phyloP scores from a whole-genome alignment of 495 filamentous ascomycete species.

The Aspergillus homomorphus region DNA sequence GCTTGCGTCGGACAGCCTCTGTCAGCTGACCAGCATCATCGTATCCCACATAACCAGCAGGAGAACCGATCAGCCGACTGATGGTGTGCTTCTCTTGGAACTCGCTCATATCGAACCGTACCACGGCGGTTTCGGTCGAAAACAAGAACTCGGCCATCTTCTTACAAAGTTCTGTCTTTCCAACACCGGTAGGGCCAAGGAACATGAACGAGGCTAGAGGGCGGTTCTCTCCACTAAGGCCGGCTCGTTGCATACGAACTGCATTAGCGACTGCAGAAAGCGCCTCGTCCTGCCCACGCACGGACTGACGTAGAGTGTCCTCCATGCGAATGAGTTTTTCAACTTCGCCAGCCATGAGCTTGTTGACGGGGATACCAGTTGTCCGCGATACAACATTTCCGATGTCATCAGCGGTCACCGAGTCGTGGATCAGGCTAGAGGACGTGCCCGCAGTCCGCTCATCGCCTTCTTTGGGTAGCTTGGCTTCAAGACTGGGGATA shows the following conservation, averaged over 20 bases:
- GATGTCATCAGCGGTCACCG: slow-evolving; percentile 91
- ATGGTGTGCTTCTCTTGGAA: slow-evolving; percentile 98
- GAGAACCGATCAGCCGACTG: slow-evolving; percentile 85
- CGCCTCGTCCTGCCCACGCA: slow-evolving; percentile 92
- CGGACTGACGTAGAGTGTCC: slow-evolving; percentile 76
- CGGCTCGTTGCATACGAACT: slow-evolving; percentile 89
- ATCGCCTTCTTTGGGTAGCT: slow-evolving; percentile 71
- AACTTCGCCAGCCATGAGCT: slow-evolving; percentile 86
- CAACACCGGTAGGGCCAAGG: slow-evolving; percentile 92
- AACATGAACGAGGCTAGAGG: slow-evolving; percentile 97
- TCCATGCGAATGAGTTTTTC: slow-evolving; percentile 95
- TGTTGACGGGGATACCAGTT: slow-evolving; percentile 89
- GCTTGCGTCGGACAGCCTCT: slow-evolving; percentile 91
- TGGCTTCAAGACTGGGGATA: slow-evolving; percentile 76
- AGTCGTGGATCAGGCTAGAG: slow-evolving; percentile 75
- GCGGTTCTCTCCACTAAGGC: slow-evolving; percentile 84
- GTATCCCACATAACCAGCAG: slow-evolving; percentile 93
- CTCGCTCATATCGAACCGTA: slow-evolving; percentile 96
- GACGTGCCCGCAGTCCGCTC: slow-evolving; percentile 43
- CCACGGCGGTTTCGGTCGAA: slow-evolving; percentile 82
- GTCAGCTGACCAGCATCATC: slow-evolving; percentile 96
- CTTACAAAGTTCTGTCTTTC: slow-evolving; percentile 97
- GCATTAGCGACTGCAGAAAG: slow-evolving; percentile 88
- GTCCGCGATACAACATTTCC: slow-evolving; percentile 83
- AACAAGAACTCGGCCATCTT: slow-evolving; percentile 92